Conservation (phyloP, 2,329 filamentous ascomycete genomes). For the Aspergillus novoparasiticus region DNA sequence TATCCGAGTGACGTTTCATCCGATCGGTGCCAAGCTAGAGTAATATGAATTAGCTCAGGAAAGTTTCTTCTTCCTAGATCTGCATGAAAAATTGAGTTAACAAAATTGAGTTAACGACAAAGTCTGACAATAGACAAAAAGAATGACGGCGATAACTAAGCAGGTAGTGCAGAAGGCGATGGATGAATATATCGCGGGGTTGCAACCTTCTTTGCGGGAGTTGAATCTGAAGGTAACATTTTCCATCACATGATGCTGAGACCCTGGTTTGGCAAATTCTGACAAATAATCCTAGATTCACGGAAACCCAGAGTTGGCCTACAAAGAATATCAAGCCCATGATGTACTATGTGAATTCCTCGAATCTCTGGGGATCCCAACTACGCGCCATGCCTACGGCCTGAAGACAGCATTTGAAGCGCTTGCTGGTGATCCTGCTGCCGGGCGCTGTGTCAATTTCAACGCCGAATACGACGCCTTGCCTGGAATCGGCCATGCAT, state of each 20-base stretch:
- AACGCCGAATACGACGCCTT: conserved; percentile 28
- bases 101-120: fast-evolving
- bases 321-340: conserved; percentile 21
- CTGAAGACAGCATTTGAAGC: conserved; percentile 1
- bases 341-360: conserved; percentile 19
- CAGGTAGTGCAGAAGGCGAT: background rate
- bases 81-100: background rate
- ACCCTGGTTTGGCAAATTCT: background rate
- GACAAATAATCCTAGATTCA: conserved; percentile 12
- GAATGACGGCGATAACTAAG: background rate
- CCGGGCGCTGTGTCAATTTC: conserved; percentile 19
- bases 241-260: background rate
- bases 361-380: conserved; percentile 13
- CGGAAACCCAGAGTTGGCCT: conserved; percentile 23
- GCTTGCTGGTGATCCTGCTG: background rate
- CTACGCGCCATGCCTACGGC: conserved; percentile 19
- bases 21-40: background rate
- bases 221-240: background rate
- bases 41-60: background rate
- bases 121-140: fast-evolving
- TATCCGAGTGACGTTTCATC: background rate
- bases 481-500: conserved; percentile 24
- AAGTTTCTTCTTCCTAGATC: background rate
- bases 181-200: background rate
- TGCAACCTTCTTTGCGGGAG: background rate